Base-by-base conservation (phyloP, 352 stramenopile species). In the Phytophthora capsici region DNA sequence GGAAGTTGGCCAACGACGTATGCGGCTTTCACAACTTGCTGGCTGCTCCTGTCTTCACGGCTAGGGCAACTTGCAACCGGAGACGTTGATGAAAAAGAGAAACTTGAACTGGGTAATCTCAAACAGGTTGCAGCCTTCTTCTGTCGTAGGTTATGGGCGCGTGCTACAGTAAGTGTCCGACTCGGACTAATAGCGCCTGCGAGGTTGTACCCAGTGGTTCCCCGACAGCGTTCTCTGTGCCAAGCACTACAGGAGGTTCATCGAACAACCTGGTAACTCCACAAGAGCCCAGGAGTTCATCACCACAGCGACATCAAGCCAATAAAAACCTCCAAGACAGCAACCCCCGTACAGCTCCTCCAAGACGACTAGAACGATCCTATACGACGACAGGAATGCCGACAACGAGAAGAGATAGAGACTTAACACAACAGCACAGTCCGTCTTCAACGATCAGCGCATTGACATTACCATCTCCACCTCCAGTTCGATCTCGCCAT, bases 121-220 rank as follows among this genome's bases (percentile, higher is more conserved):
- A 12, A 28, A 41, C 36, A 14, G 9, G 28, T 9, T 34, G 36
- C 4, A 48, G 41, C 20, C 20, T 48, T 20, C 20, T 54, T 19
- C 22, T 28, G 32, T n/a, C 9, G 34, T 53, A 41, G 23, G 50
- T 41, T 53, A 69, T 69, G 61, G 61, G 61, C 28, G 36, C 28
- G 32, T 69, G 52, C 61, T 54, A 54, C 45, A 69, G 61, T 38
- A 69, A 69, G 34, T 38, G 50, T 36, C 61, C 52, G 12, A n/a
- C 23, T 37, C 16, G 58, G 16, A 40, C 23, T 30, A 63, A 44
- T 17, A 52, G 49, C 17, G 61, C 48, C n/a, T 46, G 61, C 30
- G 45, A 50, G 32, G 32, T 68, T 20, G 19, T 54, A 4, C 51
- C 45, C 19, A 54, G 58, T 14, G 26, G 16, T 2, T 58, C 52